Base-by-base conservation (phyloP, 176 grass and related monocot genomes). In the Eleusine indica region DNA sequence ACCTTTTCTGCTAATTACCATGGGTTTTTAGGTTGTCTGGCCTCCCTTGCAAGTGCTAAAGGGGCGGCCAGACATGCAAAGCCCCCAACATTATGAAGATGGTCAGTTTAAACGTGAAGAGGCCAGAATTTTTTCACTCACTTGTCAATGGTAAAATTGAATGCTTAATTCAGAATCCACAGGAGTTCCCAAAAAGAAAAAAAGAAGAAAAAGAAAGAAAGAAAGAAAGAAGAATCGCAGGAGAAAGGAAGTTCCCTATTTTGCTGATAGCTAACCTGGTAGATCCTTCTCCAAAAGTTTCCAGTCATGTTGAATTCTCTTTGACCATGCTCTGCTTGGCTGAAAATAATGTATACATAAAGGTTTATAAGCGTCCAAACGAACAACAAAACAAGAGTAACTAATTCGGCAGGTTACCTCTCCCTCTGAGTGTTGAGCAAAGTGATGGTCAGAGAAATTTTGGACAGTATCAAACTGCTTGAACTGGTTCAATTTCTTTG, bases 261-360 rank as follows among this genome's bases (percentile, higher is more conserved):
- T 52, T 40, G 40, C 47, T 44, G 56, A 80, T 39, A 72, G 37
- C 65, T 75, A 80, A 97, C 95, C 95, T 86, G 95, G 95, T 80
- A 97, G 80, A 75, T 97, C 90, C 68, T 93, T 92, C 82, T 94
- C 92, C 63, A 97, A 66, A 75, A 97, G 74, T 84, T 91, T 92
- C 92, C 95, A 97, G 51, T 97, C 95, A 87, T 94, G 81, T 65
- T 97, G 95, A 79, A 97, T 88, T 77, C 82, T 89, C 86, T 89
- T 97, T 64, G 77, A n/a, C 90, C 90, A 97, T 38, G 83, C 92
- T 87, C 93, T 93, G 66, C 35, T 81, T 70, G 90, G 80, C 90
- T 97, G 73, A 71, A 67, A 85, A 60, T 58, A 68, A 64, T 53
- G 37, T 44, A 32, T 53, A 70, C 19, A 87, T 16, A 1, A 12